Evolutionary conservation across 1,284 basidiomycete species (phyloP).

Genomic region (Coniferiporia sulphurascens): DNA sequence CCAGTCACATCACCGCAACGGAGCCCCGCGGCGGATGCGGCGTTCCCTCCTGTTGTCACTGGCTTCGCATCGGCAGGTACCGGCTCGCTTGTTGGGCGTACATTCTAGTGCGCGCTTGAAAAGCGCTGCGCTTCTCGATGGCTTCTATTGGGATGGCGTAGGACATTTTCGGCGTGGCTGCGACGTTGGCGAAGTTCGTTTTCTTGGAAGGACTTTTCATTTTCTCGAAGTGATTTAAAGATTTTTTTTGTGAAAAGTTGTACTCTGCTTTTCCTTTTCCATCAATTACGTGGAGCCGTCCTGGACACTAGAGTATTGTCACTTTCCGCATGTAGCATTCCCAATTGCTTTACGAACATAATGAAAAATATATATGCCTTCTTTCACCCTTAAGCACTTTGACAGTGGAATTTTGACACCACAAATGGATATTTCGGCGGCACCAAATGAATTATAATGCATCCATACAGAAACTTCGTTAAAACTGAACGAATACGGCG

Average conservation of each 20-base stretch:
- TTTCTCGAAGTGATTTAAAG: not conserved
- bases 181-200: too few relatives aligned
- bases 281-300: not conserved
- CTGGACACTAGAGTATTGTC: not conserved
- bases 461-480: too few relatives aligned
- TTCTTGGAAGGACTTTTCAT: not conserved
- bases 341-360: not conserved
- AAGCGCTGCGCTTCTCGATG: not conserved
- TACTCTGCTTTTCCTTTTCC: not conserved
- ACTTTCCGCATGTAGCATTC: not conserved
- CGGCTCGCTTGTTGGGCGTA: slow-evolving; percentile 10
- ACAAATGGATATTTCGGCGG: too few relatives aligned
- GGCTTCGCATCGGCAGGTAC: slow-evolving; percentile 1
- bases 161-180: not conserved
- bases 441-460: too few relatives aligned
- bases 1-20: slow-evolving; percentile 6
- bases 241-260: slow-evolving; percentile 1
- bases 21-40: slow-evolving; percentile 7
- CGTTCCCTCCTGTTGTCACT: slow-evolving; percentile 2
- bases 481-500: too few relatives aligned
- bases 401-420: too few relatives aligned
- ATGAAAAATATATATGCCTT: too few relatives aligned
- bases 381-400: too few relatives aligned
- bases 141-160: not conserved
- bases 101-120: not conserved